Conservation (phyloP, 352 stramenopile species). For the Phytophthora fragariae region DNA sequence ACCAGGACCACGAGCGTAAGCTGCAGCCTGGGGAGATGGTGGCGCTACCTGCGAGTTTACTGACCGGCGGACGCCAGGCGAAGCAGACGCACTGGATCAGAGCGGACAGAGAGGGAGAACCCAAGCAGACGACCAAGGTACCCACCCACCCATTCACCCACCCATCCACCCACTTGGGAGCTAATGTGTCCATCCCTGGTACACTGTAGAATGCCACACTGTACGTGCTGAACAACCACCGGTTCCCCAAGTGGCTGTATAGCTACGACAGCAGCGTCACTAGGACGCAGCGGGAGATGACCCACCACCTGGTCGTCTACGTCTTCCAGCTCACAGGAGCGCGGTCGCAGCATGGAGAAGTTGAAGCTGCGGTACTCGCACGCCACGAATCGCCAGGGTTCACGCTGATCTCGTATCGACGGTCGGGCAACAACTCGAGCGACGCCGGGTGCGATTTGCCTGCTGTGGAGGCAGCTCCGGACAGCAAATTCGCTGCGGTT, state of each 20-base stretch:
- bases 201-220: conserved; percentile 41
- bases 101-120: conserved; percentile 46
- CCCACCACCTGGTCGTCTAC: conserved; percentile 53
- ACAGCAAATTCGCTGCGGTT: conserved; percentile 13
- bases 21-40: conserved; percentile 28
- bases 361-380: conserved; percentile 38
- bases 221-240: conserved; percentile 62
- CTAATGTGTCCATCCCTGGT: neutral
- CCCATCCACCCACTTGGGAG: neutral
- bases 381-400: conserved; percentile 47
- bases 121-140: conserved; percentile 49
- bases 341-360: conserved; percentile 3
- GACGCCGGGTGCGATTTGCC: conserved; percentile 23
- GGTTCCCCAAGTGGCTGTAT: conserved; percentile 63
- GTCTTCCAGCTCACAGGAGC: conserved; percentile 35
- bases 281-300: conserved; percentile 55
- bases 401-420: conserved; percentile 46
- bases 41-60: conserved; percentile 24
- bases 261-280: conserved; percentile 59
- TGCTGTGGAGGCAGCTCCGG: conserved; percentile 8
- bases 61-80: neutral
- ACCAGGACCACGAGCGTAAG: conserved; percentile 21
- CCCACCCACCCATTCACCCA: neutral
- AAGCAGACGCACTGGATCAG: conserved; percentile 45
- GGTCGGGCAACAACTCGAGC: conserved; percentile 24